Base-by-base conservation (phyloP, 1,139 yeast genomes). In the Zygoascus hellenicus region DNA sequence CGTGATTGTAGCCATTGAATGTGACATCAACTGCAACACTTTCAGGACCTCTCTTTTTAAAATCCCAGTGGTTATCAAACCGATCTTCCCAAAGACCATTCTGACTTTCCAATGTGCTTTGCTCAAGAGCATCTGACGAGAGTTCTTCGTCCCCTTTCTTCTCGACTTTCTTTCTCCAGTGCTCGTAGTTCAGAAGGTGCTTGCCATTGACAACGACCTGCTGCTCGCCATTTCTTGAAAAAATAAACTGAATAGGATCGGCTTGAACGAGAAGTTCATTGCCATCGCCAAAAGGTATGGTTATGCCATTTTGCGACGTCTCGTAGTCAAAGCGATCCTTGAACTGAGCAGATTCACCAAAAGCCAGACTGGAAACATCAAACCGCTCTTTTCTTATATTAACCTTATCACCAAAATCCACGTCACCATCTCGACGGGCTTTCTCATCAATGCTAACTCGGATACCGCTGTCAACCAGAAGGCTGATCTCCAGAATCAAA, bases 41-140 rank as follows among this genome's bases (percentile, higher is more conserved):
- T 64, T 92, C 97, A 0, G 98, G 97, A 0, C 99, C 98, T 41
- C 86, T 70, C 7, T 88, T 86, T 17, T 83, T 51, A 2, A 71
- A 66, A 59, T 88, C 96, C 9, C 58, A 64, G 38, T 67, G 71
- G 1, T 84, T 75, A 58, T 86, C 70, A 51, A 64, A 65, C 11
- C 55, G 48, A 47, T 67, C 70, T 43, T 60, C 62, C 69, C 68
- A 65, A 39, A 58, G 51, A 4, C 69, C 68, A 33, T 60, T 61
- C 22, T 60, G 50, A 7, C 58, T 52, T 48, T 65, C 69, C 36
- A 49, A 49, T 3, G 46, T 49, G 13, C 54, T 48, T 29, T 59
- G 48, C 38, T 54, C 53, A 30, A 44, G 40, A 37, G 22, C 32
- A 15, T 14, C 43, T 11, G 32, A 26, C 14, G 37, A 14, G 10